These are phyloP conservation scores for Vachellia pachyceras DNA, from an alignment of 306 rosid species.

Conservation along the genomic window DNA sequence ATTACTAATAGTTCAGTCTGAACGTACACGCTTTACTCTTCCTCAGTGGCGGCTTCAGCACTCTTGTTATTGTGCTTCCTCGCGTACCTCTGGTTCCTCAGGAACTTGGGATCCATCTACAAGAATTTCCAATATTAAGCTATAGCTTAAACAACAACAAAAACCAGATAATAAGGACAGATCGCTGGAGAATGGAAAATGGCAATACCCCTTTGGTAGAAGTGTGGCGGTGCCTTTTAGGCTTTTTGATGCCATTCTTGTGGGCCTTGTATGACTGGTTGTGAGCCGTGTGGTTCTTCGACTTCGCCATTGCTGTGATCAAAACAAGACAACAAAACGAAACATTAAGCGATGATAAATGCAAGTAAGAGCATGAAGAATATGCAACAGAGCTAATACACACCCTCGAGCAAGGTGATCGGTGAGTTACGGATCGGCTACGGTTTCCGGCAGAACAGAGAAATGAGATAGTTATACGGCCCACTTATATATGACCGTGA, in stretches of 20 bases:
- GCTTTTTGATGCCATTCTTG: constrained; percentile 96
- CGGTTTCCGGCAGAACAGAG: constrained; percentile 42
- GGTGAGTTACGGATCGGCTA: neutral
- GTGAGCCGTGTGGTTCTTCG: constrained; percentile 99
- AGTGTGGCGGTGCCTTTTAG: constrained; percentile 91
- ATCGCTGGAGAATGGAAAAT: neutral
- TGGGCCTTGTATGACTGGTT: constrained; percentile 99
- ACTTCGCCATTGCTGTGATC: constrained; percentile 91
- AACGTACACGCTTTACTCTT: constrained; percentile 57
- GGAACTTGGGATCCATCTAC: constrained; percentile 97
- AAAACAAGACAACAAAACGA: neutral
- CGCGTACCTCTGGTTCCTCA: constrained; percentile 99
- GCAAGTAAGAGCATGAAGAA: neutral
- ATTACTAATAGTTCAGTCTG: constrained; percentile 31
- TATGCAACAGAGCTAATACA: neutral
- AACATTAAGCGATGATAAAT: neutral
- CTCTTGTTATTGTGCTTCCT: constrained; percentile 91
- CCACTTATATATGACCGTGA: constrained; percentile 5
- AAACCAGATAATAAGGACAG: neutral
- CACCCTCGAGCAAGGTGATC: constrained; percentile 25
- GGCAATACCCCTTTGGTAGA: constrained; percentile 88
- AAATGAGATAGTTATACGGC: neutral
- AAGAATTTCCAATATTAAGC: neutral
- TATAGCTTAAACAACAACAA: too few relatives aligned
- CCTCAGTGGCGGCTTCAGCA: constrained; percentile 56